phyloP scores from a whole-genome alignment of 23 red algal genomes.

The Chondrus crispus region DNA sequence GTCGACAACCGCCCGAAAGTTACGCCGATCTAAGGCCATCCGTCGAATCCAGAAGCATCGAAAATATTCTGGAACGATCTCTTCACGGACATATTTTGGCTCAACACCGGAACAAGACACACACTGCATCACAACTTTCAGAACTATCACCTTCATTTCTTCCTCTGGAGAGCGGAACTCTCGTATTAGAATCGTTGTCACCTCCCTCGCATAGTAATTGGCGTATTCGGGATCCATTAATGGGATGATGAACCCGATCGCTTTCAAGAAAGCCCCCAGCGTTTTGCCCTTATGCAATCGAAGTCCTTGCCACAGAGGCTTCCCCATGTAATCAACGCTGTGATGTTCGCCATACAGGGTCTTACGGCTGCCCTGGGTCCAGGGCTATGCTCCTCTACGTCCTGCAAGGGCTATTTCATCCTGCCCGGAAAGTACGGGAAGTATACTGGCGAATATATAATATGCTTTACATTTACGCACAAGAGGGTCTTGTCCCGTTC shows the following conservation, averaged over 20 bases:
- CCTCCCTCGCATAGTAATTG: conserved; percentile 84
- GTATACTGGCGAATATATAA: conserved; percentile 97
- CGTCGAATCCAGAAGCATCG: conserved; percentile 87
- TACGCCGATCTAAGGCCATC: conserved; percentile 76
- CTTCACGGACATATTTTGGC: conserved; percentile 67
- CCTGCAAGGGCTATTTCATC: conserved; percentile 93
- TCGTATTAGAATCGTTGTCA: conserved; percentile 71
- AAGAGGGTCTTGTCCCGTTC: conserved; percentile 65
- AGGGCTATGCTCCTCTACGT: conserved; percentile 69
- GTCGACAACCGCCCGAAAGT: conserved; percentile 67
- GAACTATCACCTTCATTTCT: conserved; percentile 88
- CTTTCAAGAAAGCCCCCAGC: conserved; percentile 84
- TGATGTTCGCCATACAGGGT: conserved; percentile 84
- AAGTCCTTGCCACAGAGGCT: conserved; percentile 87
- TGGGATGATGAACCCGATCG: conserved; percentile 77
- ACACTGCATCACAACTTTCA: conserved; percentile 83
- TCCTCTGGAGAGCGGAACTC: conserved; percentile 88
- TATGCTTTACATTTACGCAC: conserved; percentile 69
- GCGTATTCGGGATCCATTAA: conserved; percentile 89
- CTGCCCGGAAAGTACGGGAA: conserved; percentile 78
- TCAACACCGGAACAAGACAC: conserved; percentile 80
- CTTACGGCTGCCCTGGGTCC: conserved; percentile 78
- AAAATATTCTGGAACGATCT: conserved; percentile 85
- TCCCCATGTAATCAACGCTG: conserved; percentile 80
- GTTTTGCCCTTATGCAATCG: conserved; percentile 80